These are phyloP conservation scores for Apiospora hydei DNA, from an alignment of 2,329 filamentous ascomycete species.

Conservation along the genomic window DNA sequence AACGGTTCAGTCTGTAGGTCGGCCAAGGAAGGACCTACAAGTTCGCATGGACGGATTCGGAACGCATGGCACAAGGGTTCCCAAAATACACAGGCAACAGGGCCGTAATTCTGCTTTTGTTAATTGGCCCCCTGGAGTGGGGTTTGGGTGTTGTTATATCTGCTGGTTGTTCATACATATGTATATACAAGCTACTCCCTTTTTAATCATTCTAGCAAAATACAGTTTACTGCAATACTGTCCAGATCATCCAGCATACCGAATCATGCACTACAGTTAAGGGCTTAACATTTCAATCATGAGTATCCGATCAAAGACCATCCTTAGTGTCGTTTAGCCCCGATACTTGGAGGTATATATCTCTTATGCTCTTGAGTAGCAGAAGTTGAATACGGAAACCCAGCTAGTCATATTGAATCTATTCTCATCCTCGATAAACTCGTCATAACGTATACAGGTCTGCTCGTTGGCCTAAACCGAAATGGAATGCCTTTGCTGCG, in stretches of 20 bases:
- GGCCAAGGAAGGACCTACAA: not conserved
- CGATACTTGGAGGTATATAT: too few relatives aligned
- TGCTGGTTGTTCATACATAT: not conserved
- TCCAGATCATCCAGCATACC: not conserved
- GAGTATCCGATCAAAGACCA: not conserved
- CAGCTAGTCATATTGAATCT: not conserved
- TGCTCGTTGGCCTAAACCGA: not conserved
- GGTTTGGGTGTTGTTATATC: not conserved
- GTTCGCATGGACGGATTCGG: not conserved
- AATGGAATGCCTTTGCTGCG: not conserved
- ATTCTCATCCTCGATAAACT: not conserved
- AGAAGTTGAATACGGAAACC: not conserved
- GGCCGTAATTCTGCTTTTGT: not conserved
- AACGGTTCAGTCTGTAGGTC: not conserved
- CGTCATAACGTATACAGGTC: not conserved
- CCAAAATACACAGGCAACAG: conserved; percentile 11
- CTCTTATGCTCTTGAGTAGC: not conserved
- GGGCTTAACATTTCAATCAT: too few relatives aligned
- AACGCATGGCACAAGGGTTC: not conserved
- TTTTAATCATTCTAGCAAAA: not conserved
- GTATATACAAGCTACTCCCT: not conserved
- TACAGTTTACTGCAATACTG: not conserved
- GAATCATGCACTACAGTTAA: not conserved
- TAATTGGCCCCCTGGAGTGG: not conserved
- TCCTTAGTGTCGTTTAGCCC: too few relatives aligned